These are phyloP conservation scores for Diaporthe sp. DNA, from an alignment of 2,329 filamentous ascomycete genomes.

Conservation along the genomic window DNA sequence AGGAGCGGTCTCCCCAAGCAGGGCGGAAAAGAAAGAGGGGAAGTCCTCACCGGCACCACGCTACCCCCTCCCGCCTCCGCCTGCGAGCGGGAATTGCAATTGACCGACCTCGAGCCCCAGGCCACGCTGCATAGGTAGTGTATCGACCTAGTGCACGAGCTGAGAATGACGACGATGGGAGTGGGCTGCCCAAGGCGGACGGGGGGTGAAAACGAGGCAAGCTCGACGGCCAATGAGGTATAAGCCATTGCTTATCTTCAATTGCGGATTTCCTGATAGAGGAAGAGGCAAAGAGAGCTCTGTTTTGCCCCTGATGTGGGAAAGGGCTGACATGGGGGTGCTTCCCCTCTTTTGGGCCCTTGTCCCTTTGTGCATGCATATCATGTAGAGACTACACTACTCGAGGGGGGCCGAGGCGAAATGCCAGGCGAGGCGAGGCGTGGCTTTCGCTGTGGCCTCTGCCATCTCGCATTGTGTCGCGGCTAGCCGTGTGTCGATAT, in stretches of 20 bases:
- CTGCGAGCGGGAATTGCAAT: background rate
- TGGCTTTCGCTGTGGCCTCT: background rate
- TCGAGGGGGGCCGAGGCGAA: background rate
- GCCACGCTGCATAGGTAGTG: background rate
- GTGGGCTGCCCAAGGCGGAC: slow-evolving; percentile 5
- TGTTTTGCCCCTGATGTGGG: background rate
- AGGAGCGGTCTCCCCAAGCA: background rate
- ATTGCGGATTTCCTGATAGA: slow-evolving; percentile 15
- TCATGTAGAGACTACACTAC: background rate
- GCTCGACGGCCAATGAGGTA: slow-evolving; percentile 7
- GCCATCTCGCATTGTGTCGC: slow-evolving; percentile 23
- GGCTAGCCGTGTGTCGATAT: slow-evolving; percentile 24
- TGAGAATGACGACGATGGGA: background rate
- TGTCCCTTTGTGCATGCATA: slow-evolving; percentile 20
- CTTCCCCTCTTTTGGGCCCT: slow-evolving; percentile 19
- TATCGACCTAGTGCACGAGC: background rate
- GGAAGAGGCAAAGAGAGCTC: background rate
- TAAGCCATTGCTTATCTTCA: slow-evolving; percentile 26
- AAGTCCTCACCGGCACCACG: slow-evolving; percentile 6
- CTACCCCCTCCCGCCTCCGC: background rate
- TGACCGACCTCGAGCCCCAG: background rate
- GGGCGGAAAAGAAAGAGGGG: background rate
- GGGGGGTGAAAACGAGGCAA: slow-evolving; percentile 20
- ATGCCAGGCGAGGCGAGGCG: slow-evolving; percentile 8
- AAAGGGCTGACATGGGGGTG: slow-evolving; percentile 8